Percentiles rank a stretch among this genome's conserved stretches.
These are phyloP conservation scores for Stipa capillata DNA, from an alignment of 176 grass and related monocot species.

Conservation along the genomic window DNA sequence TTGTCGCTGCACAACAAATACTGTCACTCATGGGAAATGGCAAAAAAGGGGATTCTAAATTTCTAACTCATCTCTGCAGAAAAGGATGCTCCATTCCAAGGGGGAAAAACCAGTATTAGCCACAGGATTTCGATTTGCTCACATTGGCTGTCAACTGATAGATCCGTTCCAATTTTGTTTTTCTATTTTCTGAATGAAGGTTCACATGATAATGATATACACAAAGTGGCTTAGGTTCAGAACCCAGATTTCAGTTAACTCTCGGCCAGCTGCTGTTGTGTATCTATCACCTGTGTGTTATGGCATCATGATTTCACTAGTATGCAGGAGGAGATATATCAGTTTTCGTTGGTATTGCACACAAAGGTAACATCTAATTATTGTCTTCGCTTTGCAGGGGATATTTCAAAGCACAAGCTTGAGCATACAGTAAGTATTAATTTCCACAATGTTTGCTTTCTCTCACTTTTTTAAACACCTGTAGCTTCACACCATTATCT, in stretches of 20 bases:
- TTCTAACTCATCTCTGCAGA: not conserved
- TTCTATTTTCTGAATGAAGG: not conserved
- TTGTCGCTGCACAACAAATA: not conserved
- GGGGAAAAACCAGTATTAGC: too few relatives aligned
- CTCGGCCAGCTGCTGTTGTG: not conserved
- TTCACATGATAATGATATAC: not conserved
- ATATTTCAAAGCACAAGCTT: constrained; percentile 43
- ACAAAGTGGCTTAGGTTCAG: not conserved
- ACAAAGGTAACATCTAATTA: not conserved
- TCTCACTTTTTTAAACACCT: not conserved
- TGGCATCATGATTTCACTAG: not conserved
- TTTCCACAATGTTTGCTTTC: not conserved
- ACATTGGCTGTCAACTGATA: not conserved
- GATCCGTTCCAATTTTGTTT: not conserved
- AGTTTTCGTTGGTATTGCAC: not conserved
- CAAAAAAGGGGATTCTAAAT: not conserved
- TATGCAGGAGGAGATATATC: not conserved
- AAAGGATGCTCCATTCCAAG: too few relatives aligned
- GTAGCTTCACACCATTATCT: not conserved
- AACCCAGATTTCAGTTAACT: not conserved
- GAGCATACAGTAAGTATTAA: constrained; percentile 55
- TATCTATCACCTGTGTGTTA: not conserved
- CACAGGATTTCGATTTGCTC: not conserved
- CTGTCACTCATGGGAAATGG: too few relatives aligned
- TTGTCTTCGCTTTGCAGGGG: constrained; percentile 30